Evolutionary conservation across 2,329 filamentous ascomycete genomes (phyloP).

Genomic region (Fusarium siculi): DNA sequence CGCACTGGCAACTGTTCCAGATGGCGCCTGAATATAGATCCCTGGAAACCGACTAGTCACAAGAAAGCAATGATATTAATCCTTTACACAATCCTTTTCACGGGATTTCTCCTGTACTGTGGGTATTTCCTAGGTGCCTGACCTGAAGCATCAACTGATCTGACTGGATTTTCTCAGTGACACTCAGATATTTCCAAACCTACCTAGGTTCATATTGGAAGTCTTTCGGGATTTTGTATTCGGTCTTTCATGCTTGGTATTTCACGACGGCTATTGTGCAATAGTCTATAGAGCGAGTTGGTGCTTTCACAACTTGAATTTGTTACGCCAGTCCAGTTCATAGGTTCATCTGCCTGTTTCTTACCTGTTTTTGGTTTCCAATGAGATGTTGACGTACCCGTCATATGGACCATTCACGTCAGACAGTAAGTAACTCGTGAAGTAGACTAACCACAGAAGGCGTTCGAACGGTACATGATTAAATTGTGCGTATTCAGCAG

Average conservation of each 20-base stretch:
- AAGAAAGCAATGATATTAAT: neutral
- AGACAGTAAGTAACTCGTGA: neutral
- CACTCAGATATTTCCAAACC: neutral
- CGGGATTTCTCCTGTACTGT: neutral
- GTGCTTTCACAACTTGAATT: neutral
- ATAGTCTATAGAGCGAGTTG: neutral
- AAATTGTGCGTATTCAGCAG: neutral
- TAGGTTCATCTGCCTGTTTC: neutral
- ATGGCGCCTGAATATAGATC: slow-evolving; percentile 10
- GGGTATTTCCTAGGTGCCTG: neutral
- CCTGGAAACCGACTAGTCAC: neutral
- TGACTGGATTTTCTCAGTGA: neutral
- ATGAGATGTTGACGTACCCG: neutral
- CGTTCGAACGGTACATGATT: neutral
- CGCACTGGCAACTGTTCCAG: slow-evolving; percentile 45
- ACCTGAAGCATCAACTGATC: neutral
- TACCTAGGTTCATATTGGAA: neutral
- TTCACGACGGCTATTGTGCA: neutral
- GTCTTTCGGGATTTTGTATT: neutral
- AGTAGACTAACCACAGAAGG: neutral
- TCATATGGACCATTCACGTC: neutral
- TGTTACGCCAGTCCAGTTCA: neutral
- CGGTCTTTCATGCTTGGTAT: too few relatives aligned
- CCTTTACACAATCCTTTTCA: neutral
- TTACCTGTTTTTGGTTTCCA: neutral